Percentiles rank a stretch among this genome's conserved stretches.
Evolutionary conservation across 371 early-diverging fungal genomes (phyloP).

Genomic region (Syncephalastrum contaminatum): DNA sequence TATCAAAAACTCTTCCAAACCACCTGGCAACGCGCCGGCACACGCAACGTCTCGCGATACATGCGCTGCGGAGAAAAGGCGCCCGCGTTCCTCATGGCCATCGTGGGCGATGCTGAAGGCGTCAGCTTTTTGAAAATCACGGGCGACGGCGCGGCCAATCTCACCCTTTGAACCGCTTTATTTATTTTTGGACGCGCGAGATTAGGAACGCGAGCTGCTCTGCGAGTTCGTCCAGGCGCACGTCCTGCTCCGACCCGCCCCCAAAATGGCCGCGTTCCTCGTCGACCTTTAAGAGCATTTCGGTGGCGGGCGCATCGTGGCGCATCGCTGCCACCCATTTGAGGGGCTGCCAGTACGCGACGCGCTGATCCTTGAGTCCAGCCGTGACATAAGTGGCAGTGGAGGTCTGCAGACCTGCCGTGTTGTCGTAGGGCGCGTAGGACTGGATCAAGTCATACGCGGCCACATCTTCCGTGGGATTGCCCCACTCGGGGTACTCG

Average conservation of each 20-base stretch:
- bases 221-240: constrained; percentile 44
- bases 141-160: constrained; percentile 25
- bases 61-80: constrained; percentile 1
- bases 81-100: constrained; percentile 27
- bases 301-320: constrained; percentile 27
- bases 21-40: neutral
- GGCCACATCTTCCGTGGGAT: constrained; percentile 53
- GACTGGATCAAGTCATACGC: constrained; percentile 60
- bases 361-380: constrained; percentile 75
- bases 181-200: constrained; percentile 34
- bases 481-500: constrained; percentile 88
- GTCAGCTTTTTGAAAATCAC: constrained; percentile 23
- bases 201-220: constrained; percentile 55
- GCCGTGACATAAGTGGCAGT: constrained; percentile 77
- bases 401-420: neutral
- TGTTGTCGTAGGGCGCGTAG: constrained; percentile 70
- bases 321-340: constrained; percentile 70
- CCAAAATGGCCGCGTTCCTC: constrained; percentile 59
- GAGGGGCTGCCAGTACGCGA: constrained; percentile 75
- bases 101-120: constrained; percentile 34
- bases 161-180: constrained; percentile 3
- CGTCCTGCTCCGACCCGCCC: constrained; percentile 41
- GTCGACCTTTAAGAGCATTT: constrained; percentile 38
- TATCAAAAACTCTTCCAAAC: constrained; percentile 5
- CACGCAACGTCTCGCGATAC: neutral